Conservation (phyloP, 805 yeast species). For the Grigorovia humatica region DNA sequence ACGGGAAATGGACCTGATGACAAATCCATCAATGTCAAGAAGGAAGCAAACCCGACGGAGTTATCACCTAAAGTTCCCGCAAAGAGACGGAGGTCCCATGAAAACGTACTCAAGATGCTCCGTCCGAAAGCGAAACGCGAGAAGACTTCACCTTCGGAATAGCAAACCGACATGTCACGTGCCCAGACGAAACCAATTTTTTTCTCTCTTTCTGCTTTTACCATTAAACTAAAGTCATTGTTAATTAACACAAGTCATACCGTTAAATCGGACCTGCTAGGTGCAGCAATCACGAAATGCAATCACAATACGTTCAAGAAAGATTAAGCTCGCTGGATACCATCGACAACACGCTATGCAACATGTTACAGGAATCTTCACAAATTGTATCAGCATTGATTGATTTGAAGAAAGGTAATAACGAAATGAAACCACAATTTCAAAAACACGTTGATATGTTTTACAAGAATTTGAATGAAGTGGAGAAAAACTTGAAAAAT, state of each 20-base stretch:
- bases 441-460: conserved; percentile 20
- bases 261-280: no score
- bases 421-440: conserved; percentile 21
- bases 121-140: no score
- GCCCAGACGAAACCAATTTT: no score
- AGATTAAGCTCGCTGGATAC: conserved; percentile 20
- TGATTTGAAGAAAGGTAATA: conserved; percentile 25
- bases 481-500: conserved; percentile 14
- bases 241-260: no score
- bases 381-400: conserved; percentile 23
- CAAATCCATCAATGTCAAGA: not conserved
- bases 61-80: no score
- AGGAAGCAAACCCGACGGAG: no score
- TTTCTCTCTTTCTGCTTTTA: no score
- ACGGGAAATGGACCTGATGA: not conserved
- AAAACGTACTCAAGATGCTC: no score
- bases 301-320: conserved; percentile 24
- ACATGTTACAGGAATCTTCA: conserved; percentile 22
- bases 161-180: no score
- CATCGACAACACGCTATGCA: conserved; percentile 20
- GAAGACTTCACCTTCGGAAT: no score
- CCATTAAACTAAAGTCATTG: no score
- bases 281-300: conserved; percentile 10
- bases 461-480: conserved; percentile 17
- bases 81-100: no score